These are phyloP conservation scores for Paramecium primaurelia DNA, from an alignment of 73 alveolate genomes.

Conservation along the genomic window DNA sequence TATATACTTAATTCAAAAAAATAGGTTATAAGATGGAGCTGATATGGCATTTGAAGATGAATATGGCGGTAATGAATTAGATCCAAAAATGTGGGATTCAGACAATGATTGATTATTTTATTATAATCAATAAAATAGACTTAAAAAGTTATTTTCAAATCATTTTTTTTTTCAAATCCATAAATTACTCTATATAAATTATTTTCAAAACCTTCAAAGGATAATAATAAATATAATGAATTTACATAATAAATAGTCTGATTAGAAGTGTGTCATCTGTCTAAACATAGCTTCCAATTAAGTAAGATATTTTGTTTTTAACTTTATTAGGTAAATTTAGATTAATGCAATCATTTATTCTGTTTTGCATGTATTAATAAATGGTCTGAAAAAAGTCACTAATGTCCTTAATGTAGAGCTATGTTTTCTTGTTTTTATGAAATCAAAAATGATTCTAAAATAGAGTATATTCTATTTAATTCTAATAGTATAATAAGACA, in stretches of 20 bases:
- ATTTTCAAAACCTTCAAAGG: not conserved
- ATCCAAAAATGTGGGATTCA: conserved; percentile 67
- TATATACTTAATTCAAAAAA: not conserved
- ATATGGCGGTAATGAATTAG: conserved; percentile 51
- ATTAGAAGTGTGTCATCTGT: not conserved
- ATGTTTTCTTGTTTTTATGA: not conserved
- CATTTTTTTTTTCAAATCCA: not conserved
- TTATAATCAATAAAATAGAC: not conserved
- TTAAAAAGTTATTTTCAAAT: not conserved
- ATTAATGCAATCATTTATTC: not conserved
- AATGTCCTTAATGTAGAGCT: not conserved
- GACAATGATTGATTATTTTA: conserved; percentile 44
- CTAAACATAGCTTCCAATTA: not conserved
- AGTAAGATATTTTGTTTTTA: not conserved
- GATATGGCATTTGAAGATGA: conserved; percentile 49
- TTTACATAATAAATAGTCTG: not conserved
- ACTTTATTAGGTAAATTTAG: not conserved
- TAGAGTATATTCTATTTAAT: not conserved
- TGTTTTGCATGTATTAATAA: not conserved
- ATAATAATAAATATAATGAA: not conserved
- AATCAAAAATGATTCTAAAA: not conserved
- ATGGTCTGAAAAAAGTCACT: not conserved
- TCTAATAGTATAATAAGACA: not conserved
- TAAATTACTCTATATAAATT: not conserved
- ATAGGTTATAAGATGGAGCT: conserved; percentile 30